Evolutionary conservation across 1,284 basidiomycete genomes (phyloP), one percentile per base, ranked within the genome.

Genomic region (Fomitopsis betulina): DNA sequence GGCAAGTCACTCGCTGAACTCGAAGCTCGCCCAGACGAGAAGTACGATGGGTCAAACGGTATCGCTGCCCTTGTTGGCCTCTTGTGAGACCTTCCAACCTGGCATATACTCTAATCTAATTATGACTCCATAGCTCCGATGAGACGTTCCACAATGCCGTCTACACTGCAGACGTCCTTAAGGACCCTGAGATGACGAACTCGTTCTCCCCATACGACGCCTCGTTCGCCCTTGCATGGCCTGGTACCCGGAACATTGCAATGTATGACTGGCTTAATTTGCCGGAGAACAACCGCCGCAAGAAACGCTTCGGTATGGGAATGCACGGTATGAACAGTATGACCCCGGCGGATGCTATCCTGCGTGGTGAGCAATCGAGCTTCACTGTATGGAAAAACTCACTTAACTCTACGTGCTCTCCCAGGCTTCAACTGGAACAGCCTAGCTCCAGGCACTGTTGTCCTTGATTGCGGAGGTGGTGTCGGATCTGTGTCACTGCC

Each of bases 181-280:
- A 62, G 9, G 63, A 66, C 35, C 68, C 70, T 6, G 52, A 56
- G 17, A 64, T 57, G 17, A 53, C 60, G 4, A 51, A 59, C n/a
- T 68, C 64, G 4, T 57, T 59, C 23, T 65, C 65, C 9, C 62
- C 62, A 2, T 58, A 52, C 51, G 61, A 62, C 21, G 54, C 70
- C 1, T 62, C 72, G 0, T 66, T 73, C 60, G 62, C 65, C 23
- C 56, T 60, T 12, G 70, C 68, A 3, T 68, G 67, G 58, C 51
- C 45, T 13, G 59, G 55, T 57, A 60, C 63, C 23, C 67, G 64
- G 2, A 52, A 61, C 47, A 55, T 67, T 37, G 57, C 58, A 23
- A 65, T 65, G 53, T 71, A 65, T 52, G 51, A 63, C 23, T 71
- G 66, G 65, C 61, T 67, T 37, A 68, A 67, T 53, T 60, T 61